phyloP scores from a whole-genome alignment of 345 rosid species.

The Eucalyptus guilfoylei region DNA sequence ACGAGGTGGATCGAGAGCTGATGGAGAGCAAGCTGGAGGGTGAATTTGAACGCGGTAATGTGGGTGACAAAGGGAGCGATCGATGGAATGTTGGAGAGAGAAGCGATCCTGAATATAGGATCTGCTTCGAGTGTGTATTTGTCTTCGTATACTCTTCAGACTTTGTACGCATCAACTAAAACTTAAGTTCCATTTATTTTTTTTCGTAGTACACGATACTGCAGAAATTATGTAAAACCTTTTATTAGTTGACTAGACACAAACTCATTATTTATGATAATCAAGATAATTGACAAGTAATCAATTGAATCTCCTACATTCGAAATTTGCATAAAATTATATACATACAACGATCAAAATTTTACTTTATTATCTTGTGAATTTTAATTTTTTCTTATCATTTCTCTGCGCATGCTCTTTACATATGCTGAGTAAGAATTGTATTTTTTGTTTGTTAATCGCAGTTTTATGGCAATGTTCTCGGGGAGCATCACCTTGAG shows the following conservation, averaged over 20 bases:
- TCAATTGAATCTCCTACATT: background rate
- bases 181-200: background rate
- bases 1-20: too few relatives aligned
- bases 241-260: background rate
- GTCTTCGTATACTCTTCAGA: background rate
- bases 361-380: background rate
- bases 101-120: constrained; percentile 4
- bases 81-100: constrained; percentile 23
- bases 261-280: background rate
- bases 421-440: background rate
- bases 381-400: background rate
- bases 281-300: background rate
- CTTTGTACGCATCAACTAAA: background rate
- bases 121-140: background rate
- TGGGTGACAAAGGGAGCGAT: constrained; percentile 23
- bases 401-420: background rate
- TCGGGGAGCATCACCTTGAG: constrained; percentile 25
- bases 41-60: constrained; percentile 17
- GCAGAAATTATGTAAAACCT: background rate
- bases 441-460: background rate
- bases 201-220: background rate
- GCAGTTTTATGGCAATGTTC: constrained; percentile 28
- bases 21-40: constrained; percentile 3
- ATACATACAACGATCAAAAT: background rate
- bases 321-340: background rate